Evolutionary conservation across 805 yeast genomes (phyloP), one percentile per base, ranked within the genome.

Genomic region (Candida sakaeoensis): DNA sequence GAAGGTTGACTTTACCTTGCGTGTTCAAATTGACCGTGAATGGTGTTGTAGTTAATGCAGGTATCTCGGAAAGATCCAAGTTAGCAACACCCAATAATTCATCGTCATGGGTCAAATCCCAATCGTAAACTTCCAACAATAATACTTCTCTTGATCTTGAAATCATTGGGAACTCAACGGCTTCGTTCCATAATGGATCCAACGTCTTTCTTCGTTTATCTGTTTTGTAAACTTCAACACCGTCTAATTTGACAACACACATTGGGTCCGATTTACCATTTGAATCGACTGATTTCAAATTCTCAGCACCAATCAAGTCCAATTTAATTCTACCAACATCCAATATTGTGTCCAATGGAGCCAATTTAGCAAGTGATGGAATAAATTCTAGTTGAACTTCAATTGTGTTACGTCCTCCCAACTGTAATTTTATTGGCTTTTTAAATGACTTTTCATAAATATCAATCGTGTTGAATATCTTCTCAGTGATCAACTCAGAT

Each of bases 191-290:
- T 8, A 70, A 72, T 13, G 95, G 95, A 41, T 77, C 68, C 49
- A 85, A 65, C 0, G 85, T 77, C 55, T 78, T 84, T 61, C 82
- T 82, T 43, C 79, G 67, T 40, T 74, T 74, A 42, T 74, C 79
- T 8, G 85, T 79, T 60, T 70, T 83, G 63, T 58, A 75, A 4
- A 79, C 59, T 47, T 74, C 69, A 30, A 65, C 53, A 6, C 77
- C 82, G 53, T 82, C 80, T 13, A 81, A 55, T 34, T 55, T 63
- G n/a, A 85, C 57, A 17, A 60, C 61, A 33, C 72, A 72, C 51
- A 68, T 77, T 40, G 95, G 95, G 65, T 85, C 95, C 3, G 91
- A 81, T 52, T 79, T 80, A 40, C 93, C 93, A 51, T 81, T 82
- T 39, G 76, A 63, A 57, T 85, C 93, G 34, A 78, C 83, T 6